Base-by-base conservation (phyloP, 768 basidiomycete genomes). In the Multifurca ochricompacta region DNA sequence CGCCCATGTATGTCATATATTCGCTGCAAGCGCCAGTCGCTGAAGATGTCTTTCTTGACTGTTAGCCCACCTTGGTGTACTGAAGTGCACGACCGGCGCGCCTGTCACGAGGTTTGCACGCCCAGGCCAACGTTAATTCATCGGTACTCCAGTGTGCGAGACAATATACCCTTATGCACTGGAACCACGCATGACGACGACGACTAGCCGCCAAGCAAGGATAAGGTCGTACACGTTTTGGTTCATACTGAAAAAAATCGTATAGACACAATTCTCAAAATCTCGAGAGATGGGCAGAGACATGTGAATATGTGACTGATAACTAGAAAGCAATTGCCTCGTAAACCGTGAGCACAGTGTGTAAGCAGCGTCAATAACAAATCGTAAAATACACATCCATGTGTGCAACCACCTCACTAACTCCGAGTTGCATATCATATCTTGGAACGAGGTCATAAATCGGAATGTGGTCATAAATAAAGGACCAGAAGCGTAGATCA, bases 371-470 rank as follows among this genome's bases (percentile, higher is more conserved):
- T 58, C 30, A 31, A n/a, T 37, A 28, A 6, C 31, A 48, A 27
- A 19, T 58, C 57, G 57, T 56, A 56, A 56, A 40, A 14, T 51
- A 46, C 47, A 55, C 56, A n/a, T n/a, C n/a, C n/a, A n/a, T n/a
- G n/a, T n/a, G n/a, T n/a, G n/a, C n/a, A n/a, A n/a, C n/a, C n/a
- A n/a, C n/a, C n/a, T n/a, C n/a, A n/a, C n/a, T n/a, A n/a, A n/a
- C n/a, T n/a, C n/a, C n/a, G n/a, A n/a, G n/a, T n/a, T n/a, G 36
- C 4, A 19, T 27, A 19, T 40, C 14, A 14, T 23, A 31, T 19
- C 21, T 25, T 30, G 34, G 11, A 18, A 37, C 9, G 23, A 32
- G 42, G 31, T 36, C 21, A 41, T 45, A 45, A 45, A 45, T 45
- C 27, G 28, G n/a, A n/a, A 45, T 45, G 23, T 19, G 30, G 27